Percentiles rank a stretch among this genome's conserved stretches.
phyloP scores from a whole-genome alignment of 2,329 filamentous ascomycete genomes.

The Xenoacremonium recifei region DNA sequence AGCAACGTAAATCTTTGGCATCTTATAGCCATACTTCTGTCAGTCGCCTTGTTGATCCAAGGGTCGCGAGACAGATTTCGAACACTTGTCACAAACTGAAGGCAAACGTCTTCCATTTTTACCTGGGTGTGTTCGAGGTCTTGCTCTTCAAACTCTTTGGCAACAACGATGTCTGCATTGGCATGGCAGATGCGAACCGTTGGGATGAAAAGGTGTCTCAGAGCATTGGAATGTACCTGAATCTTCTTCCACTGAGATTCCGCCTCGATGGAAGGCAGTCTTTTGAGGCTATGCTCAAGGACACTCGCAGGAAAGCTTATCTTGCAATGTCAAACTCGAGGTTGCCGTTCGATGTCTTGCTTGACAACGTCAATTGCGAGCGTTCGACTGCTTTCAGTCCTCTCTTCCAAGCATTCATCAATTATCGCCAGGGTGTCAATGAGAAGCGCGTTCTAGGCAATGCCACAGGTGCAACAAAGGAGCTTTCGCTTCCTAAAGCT shows the following conservation, averaged over 20 bases:
- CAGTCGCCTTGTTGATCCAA: neutral
- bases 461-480: neutral
- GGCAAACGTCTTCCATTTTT: conserved; percentile 9
- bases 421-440: conserved; percentile 29
- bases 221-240: conserved; percentile 10
- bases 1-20: conserved; percentile 3
- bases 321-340: conserved; percentile 39
- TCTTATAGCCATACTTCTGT: conserved; percentile 2
- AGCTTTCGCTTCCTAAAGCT: neutral
- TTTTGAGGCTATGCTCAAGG: conserved; percentile 40
- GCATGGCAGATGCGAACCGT: conserved; percentile 11
- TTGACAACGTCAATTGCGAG: conserved; percentile 40
- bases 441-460: conserved; percentile 7
- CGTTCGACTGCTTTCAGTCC: conserved; percentile 40
- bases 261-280: conserved; percentile 32
- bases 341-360: conserved; percentile 48
- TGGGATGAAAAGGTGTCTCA: conserved; percentile 4
- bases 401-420: conserved; percentile 45
- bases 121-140: conserved; percentile 4
- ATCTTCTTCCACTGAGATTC: conserved; percentile 4
- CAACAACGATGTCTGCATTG: conserved; percentile 8
- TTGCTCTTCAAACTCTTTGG: conserved; percentile 5
- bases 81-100: conserved; percentile 1
- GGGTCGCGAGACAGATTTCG: neutral
- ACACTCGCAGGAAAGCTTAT: conserved; percentile 30